Conservation (phyloP, 441 rosid genomes). For the Lepidium campestre region DNA sequence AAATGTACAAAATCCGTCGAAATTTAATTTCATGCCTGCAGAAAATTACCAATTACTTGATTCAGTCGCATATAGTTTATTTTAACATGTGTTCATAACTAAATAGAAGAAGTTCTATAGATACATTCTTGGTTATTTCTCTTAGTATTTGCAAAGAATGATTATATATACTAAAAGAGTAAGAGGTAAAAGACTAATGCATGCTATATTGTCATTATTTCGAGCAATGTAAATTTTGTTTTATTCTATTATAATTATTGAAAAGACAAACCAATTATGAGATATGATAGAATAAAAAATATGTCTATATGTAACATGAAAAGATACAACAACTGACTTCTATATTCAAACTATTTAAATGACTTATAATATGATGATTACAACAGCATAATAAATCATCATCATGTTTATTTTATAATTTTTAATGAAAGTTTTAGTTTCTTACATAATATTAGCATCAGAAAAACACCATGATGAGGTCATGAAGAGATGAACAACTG, state of each 20-base stretch:
- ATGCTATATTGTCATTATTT: slow-evolving; percentile 29
- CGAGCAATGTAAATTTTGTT: slow-evolving; percentile 18
- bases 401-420: not conserved
- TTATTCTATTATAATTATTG: slow-evolving; percentile 15
- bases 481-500: slow-evolving; percentile 7
- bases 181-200: slow-evolving; percentile 1
- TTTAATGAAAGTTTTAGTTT: not conserved
- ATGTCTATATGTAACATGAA: slow-evolving; percentile 11
- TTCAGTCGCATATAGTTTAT: not conserved
- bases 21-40: too few species aligned
- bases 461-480: slow-evolving; percentile 16
- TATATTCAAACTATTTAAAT: not conserved
- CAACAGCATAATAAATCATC: not conserved
- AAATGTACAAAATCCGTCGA: too few species aligned
- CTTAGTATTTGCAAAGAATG: not conserved
- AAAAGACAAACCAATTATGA: slow-evolving; percentile 44
- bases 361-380: slow-evolving; percentile 9
- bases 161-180: not conserved
- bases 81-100: not conserved
- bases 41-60: not conserved
- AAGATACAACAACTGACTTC: slow-evolving; percentile 8
- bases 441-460: slow-evolving; percentile 21
- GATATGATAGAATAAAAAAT: slow-evolving; percentile 35
- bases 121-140: too few species aligned
- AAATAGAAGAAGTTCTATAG: not conserved